Evolutionary conservation across 2,329 filamentous ascomycete species (phyloP), one percentile per base, ranked within the genome.

Genomic region (Fusarium solani-melongenae): DNA sequence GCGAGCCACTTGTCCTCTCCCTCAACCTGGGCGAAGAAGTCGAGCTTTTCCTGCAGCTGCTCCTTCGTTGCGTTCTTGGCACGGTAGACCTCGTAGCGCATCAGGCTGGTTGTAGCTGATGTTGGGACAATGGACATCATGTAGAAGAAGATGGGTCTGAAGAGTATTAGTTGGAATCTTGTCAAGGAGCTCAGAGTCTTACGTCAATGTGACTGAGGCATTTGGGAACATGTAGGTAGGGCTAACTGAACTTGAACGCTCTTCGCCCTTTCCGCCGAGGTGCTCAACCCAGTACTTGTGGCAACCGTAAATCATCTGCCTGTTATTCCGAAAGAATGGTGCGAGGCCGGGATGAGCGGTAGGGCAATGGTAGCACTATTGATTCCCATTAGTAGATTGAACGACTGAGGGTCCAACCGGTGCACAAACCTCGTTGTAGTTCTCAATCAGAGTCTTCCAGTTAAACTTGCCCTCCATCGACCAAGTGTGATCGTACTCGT

Each of bases 1-100:
- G 90, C 91, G 14, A 92, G 86, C 5, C 86, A 84, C 76, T 91
- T 91, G 82, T 92, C 90, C 79, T 92, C 90, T 5, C 84, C 83
- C 87, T 91, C 88, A 77, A 92, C 86, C 41, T 88, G 87, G 78
- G 88, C 88, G 83, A 91, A 92, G 75, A 91, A 88, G 38, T 87
- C 80, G 79, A 85, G 86, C 78, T 91, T 88, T 46, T 83, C 80
- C 22, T 85, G 80, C 77, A 91, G 91, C 61, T 89, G 86, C 29
- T 87, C 86, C n/a, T 90, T 86, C 4, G 84, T 84, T 5, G 88
- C 86, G 73, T 87, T 82, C 76, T 88, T 89, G 83, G 91, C 88
- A 69, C 88, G 85, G 83, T 86, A 92, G 39, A 91, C 86, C 77
- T 92, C 88, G 78, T 91, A 91, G 62, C 85, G 83, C 87, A 92